These are phyloP conservation scores for Neurospora sp. DNA, from an alignment of 495 filamentous ascomycete genomes.

Conservation along the genomic window DNA sequence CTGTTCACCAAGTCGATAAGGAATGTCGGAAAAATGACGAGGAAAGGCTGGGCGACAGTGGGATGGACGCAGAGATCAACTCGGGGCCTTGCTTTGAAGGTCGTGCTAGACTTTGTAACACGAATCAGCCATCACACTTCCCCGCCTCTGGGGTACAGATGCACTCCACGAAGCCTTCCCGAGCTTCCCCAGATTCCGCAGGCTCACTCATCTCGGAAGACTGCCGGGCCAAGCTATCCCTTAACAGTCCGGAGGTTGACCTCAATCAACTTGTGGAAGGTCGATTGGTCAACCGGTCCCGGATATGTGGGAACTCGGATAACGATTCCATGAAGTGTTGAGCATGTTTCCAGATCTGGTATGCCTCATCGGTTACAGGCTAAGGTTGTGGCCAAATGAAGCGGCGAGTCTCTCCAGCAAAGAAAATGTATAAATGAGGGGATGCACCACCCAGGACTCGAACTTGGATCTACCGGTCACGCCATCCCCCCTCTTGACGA, in stretches of 20 bases:
- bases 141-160: neutral
- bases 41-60: neutral
- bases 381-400: neutral
- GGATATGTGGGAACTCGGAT: constrained; percentile 12
- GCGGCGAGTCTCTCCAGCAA: neutral
- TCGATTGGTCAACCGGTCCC: neutral
- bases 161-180: neutral
- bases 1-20: neutral
- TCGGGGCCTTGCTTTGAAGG: neutral
- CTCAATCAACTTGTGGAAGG: neutral
- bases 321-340: constrained; percentile 6
- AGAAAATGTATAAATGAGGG: constrained; percentile 1
- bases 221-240: neutral
- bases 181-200: neutral
- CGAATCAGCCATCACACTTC: neutral
- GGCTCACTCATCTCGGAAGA: neutral
- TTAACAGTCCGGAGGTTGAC: neutral
- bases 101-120: neutral
- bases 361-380: neutral
- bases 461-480: neutral
- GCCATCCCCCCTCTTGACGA: neutral
- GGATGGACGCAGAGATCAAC: neutral
- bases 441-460: neutral
- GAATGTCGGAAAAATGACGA: neutral
- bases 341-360: constrained; percentile 8